Evolutionary conservation across 352 stramenopile species (phyloP).

Genomic region (Phytophthora hibernalis): DNA sequence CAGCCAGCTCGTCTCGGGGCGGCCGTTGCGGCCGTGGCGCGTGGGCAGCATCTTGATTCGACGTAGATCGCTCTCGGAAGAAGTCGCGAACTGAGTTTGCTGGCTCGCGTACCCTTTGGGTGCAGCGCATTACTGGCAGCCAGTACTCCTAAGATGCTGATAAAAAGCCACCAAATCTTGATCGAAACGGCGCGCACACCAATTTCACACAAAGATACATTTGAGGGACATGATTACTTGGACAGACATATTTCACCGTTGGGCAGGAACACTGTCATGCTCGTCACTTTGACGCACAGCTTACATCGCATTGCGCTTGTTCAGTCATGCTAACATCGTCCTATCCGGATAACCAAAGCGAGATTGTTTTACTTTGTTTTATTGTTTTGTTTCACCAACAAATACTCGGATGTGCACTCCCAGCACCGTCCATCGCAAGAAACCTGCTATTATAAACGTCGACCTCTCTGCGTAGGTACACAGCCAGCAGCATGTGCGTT

Average conservation of each 20-base stretch:
- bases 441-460: constrained; percentile 9
- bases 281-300: constrained; percentile 11
- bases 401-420: constrained; percentile 11
- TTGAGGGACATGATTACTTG: too few species aligned
- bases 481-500: constrained; percentile 13
- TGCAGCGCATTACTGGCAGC: background rate
- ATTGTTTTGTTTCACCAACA: constrained; percentile 20
- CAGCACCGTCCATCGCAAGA: constrained; percentile 15
- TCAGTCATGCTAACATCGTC: too few species aligned
- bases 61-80: constrained; percentile 11
- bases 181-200: too few species aligned
- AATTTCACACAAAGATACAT: too few species aligned
- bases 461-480: constrained; percentile 20
- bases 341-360: too few species aligned
- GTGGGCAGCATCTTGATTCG: constrained; percentile 41
- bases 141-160: background rate
- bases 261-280: constrained; percentile 19
- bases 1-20: constrained; percentile 71
- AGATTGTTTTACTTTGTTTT: constrained; percentile 13
- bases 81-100: constrained; percentile 27
- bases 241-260: too few species aligned
- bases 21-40: constrained; percentile 41
- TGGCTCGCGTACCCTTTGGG: constrained; percentile 7
- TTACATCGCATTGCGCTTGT: too few species aligned
- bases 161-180: too few species aligned